Percentiles rank a stretch among this genome's conserved stretches.
Evolutionary conservation across 1,139 yeast species (phyloP).

Genomic region (Candida labiduridarum): DNA sequence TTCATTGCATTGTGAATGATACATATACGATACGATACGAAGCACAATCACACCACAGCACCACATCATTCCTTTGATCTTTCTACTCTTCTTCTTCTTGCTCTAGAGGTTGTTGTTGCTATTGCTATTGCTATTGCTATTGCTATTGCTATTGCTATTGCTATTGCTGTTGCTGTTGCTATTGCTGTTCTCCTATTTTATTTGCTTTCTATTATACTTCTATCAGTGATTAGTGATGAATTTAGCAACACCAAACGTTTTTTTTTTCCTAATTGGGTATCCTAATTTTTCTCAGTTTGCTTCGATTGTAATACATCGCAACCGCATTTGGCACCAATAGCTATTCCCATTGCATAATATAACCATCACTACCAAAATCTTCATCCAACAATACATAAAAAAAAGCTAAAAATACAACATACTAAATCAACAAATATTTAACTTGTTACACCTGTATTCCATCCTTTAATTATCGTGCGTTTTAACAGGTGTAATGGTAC

Average conservation of each 20-base stretch:
- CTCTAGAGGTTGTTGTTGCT: no score
- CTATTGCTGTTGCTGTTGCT: no score
- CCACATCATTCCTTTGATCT: no score
- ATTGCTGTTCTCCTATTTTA: not conserved
- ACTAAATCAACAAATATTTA: not conserved
- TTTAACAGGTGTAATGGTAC: slow-evolving; percentile 4
- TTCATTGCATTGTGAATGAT: no score
- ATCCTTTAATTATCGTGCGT: not conserved
- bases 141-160: no score
- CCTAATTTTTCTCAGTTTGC: no score
- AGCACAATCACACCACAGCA: no score
- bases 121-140: no score
- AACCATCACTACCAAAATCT: not conserved
- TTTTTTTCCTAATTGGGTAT: not conserved
- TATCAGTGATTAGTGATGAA: not conserved
- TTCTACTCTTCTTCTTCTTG: no score
- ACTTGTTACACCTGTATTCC: not conserved
- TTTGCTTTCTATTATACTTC: not conserved
- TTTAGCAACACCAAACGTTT: not conserved
- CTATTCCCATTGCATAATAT: not conserved
- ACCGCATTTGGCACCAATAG: slow-evolving; percentile 1
- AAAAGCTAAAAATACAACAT: not conserved
- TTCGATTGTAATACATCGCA: not conserved
- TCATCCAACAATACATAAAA: no score
- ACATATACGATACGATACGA: no score